These are phyloP conservation scores for Calycina marina DNA, from an alignment of 2,329 filamentous ascomycete genomes.

Conservation along the genomic window DNA sequence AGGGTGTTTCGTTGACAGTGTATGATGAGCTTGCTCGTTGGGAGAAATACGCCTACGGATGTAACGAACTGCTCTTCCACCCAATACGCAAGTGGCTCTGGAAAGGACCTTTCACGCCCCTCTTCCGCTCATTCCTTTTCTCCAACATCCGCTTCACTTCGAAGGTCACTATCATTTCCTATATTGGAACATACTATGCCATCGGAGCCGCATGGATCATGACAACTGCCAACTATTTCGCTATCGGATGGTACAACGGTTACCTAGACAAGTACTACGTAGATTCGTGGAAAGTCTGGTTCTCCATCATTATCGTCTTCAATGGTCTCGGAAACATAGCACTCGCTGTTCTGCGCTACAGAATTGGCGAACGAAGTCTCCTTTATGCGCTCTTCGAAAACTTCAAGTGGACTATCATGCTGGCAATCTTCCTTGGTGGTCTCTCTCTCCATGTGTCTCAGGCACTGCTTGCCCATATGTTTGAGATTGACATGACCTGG, in stretches of 20 bases:
- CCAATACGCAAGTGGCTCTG: conserved; percentile 60
- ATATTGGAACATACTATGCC: conserved; percentile 70
- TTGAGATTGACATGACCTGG: conserved; percentile 77
- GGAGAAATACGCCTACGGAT: conserved; percentile 80
- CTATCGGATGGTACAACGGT: conserved; percentile 63
- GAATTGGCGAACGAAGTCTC: conserved; percentile 48
- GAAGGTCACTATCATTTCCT: conserved; percentile 62
- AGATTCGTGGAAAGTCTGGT: conserved; percentile 67
- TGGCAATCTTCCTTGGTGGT: conserved; percentile 72
- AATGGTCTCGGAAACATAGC: conserved; percentile 60
- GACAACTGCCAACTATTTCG: conserved; percentile 60
- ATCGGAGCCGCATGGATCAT: conserved; percentile 64
- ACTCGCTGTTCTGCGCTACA: conserved; percentile 59
- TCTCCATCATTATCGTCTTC: conserved; percentile 67
- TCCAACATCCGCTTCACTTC: conserved; percentile 62
- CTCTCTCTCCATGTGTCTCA: conserved; percentile 69
- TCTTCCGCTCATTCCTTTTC: conserved; percentile 60
- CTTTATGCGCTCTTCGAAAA: conserved; percentile 43
- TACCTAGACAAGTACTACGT: conserved; percentile 70
- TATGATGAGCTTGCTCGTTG: conserved; percentile 75
- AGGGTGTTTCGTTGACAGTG: conserved; percentile 71
- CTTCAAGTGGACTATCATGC: conserved; percentile 59
- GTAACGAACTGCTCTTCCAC: conserved; percentile 70
- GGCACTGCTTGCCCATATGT: conserved; percentile 68
- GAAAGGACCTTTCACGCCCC: conserved; percentile 62